phyloP scores from a whole-genome alignment of 345 rosid genomes.

The Aurinia saxatilis region DNA sequence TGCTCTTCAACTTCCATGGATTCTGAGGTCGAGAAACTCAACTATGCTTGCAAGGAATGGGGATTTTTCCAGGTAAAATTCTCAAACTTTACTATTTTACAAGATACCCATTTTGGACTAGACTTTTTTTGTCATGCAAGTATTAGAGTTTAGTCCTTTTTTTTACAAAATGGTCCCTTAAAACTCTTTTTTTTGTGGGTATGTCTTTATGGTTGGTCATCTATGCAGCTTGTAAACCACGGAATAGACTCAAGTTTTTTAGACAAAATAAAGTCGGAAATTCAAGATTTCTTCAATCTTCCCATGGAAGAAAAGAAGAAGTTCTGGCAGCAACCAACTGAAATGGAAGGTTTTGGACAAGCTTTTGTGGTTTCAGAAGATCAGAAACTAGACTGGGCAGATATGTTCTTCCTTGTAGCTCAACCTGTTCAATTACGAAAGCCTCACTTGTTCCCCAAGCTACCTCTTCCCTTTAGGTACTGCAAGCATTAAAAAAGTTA shows the following conservation, averaged over 20 bases:
- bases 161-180: no score
- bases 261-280: conserved; percentile 20
- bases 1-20: no score
- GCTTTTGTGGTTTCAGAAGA: no score
- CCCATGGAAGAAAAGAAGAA: no score
- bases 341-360: conserved; percentile 30
- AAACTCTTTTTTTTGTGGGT: background rate
- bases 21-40: no score
- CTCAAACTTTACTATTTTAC: background rate
- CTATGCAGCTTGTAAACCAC: conserved; percentile 31
- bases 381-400: conserved; percentile 36
- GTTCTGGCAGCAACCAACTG: conserved; percentile 20
- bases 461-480: no score
- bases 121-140: background rate
- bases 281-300: no score
- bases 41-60: no score
- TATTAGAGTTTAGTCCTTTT: background rate
- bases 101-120: background rate
- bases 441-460: no score
- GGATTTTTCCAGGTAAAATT: conserved; percentile 56
- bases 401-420: conserved; percentile 6
- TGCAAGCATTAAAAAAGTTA: no score
- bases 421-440: conserved; percentile 15
- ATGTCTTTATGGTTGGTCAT: background rate
- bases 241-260: conserved; percentile 23